Conservation (phyloP, 2,329 filamentous ascomycete genomes). For the Sporothrix dimorphospora region DNA sequence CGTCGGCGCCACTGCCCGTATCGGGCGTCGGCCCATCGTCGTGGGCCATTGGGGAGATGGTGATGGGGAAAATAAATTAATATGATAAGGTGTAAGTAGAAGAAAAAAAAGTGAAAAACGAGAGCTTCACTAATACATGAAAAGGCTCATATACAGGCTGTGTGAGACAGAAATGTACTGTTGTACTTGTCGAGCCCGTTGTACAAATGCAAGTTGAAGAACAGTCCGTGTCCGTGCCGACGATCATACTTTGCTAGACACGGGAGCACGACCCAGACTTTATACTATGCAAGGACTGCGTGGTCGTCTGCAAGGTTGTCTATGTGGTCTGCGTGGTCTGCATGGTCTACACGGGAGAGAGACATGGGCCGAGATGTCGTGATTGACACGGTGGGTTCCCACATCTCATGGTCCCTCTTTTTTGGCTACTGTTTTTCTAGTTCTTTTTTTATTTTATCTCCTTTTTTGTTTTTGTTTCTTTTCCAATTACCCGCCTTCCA, state of each 20-base stretch:
- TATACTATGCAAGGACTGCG: not conserved
- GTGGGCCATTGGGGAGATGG: not conserved
- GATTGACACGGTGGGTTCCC: slow-evolving; percentile 1
- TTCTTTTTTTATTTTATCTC: not conserved
- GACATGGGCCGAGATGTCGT: slow-evolving; percentile 12
- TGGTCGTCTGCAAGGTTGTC: not conserved
- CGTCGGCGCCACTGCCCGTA: slow-evolving; percentile 13
- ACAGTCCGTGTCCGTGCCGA: not conserved
- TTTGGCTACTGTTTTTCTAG: not conserved
- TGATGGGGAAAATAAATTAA: not conserved
- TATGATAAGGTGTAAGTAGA: not conserved
- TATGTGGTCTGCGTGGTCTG: not conserved
- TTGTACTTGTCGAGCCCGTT: not conserved
- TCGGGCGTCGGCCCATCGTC: slow-evolving; percentile 15
- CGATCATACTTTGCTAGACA: not conserved
- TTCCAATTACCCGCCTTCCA: not conserved
- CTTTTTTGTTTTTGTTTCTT: not conserved
- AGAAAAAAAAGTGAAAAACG: not conserved
- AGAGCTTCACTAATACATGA: not conserved
- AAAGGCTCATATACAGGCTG: not conserved
- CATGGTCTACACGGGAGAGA: not conserved
- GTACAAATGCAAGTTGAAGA: not conserved
- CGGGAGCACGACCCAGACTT: not conserved
- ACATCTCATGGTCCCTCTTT: not conserved
- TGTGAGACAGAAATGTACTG: not conserved